Conservation (phyloP, 140 eudicot species). For the Stevia rebaudiana region DNA sequence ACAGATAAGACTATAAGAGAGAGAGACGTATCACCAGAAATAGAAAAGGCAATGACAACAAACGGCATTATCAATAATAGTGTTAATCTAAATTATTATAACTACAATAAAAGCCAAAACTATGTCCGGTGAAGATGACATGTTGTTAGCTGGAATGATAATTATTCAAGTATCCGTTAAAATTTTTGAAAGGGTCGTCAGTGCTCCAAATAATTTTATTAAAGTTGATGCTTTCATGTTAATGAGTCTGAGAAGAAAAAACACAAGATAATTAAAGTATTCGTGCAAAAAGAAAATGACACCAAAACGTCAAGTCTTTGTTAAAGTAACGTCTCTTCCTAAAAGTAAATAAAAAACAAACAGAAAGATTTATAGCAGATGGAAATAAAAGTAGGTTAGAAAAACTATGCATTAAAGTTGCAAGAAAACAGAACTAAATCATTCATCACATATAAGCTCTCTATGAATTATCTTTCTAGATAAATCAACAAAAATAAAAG, state of each 20-base stretch:
- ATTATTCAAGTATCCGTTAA: constrained; percentile 17
- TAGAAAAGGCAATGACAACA: constrained; percentile 20
- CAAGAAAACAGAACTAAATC: not conserved
- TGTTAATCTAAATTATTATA: not conserved
- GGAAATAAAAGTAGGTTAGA: constrained; percentile 11
- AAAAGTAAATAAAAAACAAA: constrained; percentile 16
- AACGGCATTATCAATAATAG: constrained; percentile 26
- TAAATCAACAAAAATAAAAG: no score
- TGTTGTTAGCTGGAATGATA: constrained; percentile 25
- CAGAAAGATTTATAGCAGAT: constrained; percentile 10
- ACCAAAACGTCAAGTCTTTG: constrained; percentile 22
- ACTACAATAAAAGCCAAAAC: constrained; percentile 21
- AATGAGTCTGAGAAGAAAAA: constrained; percentile 11
- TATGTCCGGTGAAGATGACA: constrained; percentile 9
- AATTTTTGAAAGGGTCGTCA: constrained; percentile 20
- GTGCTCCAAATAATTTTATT: constrained; percentile 13
- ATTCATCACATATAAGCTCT: not conserved
- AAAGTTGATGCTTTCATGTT: constrained; percentile 30
- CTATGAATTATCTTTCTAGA: no score
- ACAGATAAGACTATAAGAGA: constrained; percentile 16
- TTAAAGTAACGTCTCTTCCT: constrained; percentile 18
- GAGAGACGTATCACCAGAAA: constrained; percentile 35
- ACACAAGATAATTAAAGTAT: constrained; percentile 9
- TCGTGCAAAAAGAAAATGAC: constrained; percentile 23
- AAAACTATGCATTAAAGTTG: not conserved